Conservation (phyloP, 2,329 filamentous ascomycete species). For the Aspergillus spinulosporus region DNA sequence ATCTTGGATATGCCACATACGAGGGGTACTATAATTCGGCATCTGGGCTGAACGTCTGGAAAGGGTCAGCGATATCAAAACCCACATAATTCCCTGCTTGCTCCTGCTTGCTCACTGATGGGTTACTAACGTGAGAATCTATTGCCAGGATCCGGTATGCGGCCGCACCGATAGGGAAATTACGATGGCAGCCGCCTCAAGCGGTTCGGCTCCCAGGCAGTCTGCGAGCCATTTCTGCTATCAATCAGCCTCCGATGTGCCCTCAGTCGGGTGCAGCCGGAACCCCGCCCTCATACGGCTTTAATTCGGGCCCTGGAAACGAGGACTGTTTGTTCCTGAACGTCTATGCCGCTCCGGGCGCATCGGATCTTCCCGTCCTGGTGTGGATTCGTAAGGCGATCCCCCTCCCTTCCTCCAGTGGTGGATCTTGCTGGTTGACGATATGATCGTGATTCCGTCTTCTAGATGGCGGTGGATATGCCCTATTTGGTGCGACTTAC, state of each 20-base stretch:
- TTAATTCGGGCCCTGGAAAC: conserved; percentile 23
- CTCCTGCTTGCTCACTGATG: background rate
- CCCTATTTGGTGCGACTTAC: conserved; percentile 37
- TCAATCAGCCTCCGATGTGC: conserved; percentile 32
- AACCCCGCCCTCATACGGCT: conserved; percentile 18
- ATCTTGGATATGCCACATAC: conserved; percentile 51
- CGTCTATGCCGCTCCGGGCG: conserved; percentile 30
- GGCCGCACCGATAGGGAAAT: conserved; percentile 33
- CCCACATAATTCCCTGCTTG: background rate
- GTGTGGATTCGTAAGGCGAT: conserved; percentile 25
- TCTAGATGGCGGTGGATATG: conserved; percentile 37
- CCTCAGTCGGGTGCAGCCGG: conserved; percentile 32
- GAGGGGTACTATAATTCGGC: conserved; percentile 44
- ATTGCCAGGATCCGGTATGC: conserved; percentile 37
- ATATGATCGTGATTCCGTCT: too few species aligned
- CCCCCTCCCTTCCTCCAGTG: too few species aligned
- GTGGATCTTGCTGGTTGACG: too few species aligned
- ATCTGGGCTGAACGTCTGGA: conserved; percentile 47
- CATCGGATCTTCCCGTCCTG: conserved; percentile 35
- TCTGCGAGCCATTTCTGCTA: conserved; percentile 27
- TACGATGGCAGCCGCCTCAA: conserved; percentile 37
- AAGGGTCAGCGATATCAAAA: conserved; percentile 40
- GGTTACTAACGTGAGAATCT: background rate
- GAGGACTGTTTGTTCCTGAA: conserved; percentile 43
- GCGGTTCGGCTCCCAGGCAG: conserved; percentile 26